Conservation (phyloP, 129 eudicot genomes). For the Artemisia argyi region DNA sequence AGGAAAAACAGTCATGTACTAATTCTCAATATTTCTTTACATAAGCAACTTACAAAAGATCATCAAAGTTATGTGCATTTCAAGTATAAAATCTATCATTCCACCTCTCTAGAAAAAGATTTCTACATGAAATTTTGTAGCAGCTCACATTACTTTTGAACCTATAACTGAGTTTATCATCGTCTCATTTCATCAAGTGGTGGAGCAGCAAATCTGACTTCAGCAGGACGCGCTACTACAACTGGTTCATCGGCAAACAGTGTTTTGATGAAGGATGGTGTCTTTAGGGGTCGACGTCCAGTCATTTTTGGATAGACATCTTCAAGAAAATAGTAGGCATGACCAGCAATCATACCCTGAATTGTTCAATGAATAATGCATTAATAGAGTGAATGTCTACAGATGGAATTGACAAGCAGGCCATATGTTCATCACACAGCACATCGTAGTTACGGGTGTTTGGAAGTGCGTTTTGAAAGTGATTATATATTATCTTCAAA, state of each 20-base stretch:
- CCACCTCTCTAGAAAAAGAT: slow-evolving; percentile 23
- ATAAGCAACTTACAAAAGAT: slow-evolving; percentile 32
- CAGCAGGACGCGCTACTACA: slow-evolving; percentile 73
- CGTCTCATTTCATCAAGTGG: slow-evolving; percentile 55
- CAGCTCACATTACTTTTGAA: neutral
- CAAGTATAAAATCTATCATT: slow-evolving; percentile 18
- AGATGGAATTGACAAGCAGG: neutral
- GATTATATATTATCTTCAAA: too few relatives aligned
- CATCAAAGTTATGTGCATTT: slow-evolving; percentile 41
- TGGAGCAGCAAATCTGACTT: slow-evolving; percentile 91
- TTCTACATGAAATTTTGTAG: slow-evolving; percentile 28
- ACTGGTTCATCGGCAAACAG: slow-evolving; percentile 89
- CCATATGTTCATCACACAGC: neutral
- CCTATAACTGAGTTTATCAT: slow-evolving; percentile 10
- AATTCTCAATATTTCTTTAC: slow-evolving; percentile 26
- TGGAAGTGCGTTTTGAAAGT: too few relatives aligned
- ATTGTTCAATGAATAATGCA: neutral
- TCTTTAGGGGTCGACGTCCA: slow-evolving; percentile 80
- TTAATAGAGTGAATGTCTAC: neutral
- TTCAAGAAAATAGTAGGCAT: slow-evolving; percentile 93
- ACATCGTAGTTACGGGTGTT: too few relatives aligned
- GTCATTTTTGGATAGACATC: slow-evolving; percentile 93
- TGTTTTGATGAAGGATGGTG: slow-evolving; percentile 67
- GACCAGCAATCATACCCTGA: slow-evolving; percentile 98
- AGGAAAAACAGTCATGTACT: slow-evolving; percentile 14